Evolutionary conservation across 2,329 filamentous ascomycete species (phyloP).

Genomic region (Fusarium sp.): DNA sequence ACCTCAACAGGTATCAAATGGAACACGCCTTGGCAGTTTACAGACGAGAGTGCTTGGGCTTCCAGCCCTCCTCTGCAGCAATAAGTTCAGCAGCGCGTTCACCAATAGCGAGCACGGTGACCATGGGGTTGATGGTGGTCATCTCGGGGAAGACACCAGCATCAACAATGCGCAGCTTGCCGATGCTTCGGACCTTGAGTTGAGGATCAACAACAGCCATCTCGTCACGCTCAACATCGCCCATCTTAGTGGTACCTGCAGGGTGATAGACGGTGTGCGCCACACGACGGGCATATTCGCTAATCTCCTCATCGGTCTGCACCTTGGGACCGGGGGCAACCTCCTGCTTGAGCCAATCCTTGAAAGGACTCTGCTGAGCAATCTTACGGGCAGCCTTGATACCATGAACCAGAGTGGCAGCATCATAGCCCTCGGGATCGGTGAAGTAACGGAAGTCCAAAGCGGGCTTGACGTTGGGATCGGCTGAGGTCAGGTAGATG

Average conservation of each 20-base stretch:
- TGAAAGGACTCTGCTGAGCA: slow-evolving; percentile 83
- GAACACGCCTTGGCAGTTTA: slow-evolving; percentile 35
- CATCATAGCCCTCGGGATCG: slow-evolving; percentile 88
- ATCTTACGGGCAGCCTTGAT: slow-evolving; percentile 84
- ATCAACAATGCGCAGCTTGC: slow-evolving; percentile 84
- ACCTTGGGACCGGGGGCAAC: slow-evolving; percentile 82
- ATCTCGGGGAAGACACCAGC: slow-evolving; percentile 92
- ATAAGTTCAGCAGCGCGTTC: slow-evolving; percentile 90
- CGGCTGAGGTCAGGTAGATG: slow-evolving; percentile 82
- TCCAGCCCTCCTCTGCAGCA: slow-evolving; percentile 73
- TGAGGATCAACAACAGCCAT: slow-evolving; percentile 85
- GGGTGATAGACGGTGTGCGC: slow-evolving; percentile 95
- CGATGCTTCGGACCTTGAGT: slow-evolving; percentile 80
- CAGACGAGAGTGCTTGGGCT: slow-evolving; percentile 53
- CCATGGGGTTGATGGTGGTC: slow-evolving; percentile 90
- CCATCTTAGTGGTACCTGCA: slow-evolving; percentile 92
- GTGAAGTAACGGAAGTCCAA: slow-evolving; percentile 94
- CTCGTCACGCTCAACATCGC: slow-evolving; percentile 77
- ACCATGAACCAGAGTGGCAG: slow-evolving; percentile 83
- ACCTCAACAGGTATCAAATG: slow-evolving; percentile 13
- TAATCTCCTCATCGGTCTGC: slow-evolving; percentile 84
- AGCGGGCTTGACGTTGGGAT: slow-evolving; percentile 84
- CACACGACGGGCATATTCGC: slow-evolving; percentile 84
- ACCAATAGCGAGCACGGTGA: slow-evolving; percentile 87
- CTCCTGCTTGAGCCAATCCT: slow-evolving; percentile 86